Conservation (phyloP, 768 basidiomycete genomes). For the Cystofilobasidium capitatum region DNA sequence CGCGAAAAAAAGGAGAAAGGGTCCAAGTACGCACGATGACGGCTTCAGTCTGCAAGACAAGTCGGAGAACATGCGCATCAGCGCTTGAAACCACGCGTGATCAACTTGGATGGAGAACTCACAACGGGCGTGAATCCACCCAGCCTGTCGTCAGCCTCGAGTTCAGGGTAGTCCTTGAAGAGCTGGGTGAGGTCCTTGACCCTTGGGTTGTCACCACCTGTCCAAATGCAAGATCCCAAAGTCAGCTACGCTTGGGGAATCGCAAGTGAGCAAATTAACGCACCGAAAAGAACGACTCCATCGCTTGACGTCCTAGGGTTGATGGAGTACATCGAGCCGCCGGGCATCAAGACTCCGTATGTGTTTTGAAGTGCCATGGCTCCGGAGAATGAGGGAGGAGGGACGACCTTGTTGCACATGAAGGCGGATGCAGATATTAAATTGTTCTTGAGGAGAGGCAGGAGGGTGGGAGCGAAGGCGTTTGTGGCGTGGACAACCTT, state of each 20-base stretch:
- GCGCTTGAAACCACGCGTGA: too few species aligned
- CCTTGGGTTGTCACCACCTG: conserved; percentile 7
- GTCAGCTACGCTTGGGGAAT: neutral
- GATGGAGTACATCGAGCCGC: conserved; percentile 6
- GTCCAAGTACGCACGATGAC: conserved; percentile 6
- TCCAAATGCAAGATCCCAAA: neutral
- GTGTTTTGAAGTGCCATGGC: neutral
- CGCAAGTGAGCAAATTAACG: neutral
- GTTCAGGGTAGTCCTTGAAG: neutral
- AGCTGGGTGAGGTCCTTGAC: neutral
- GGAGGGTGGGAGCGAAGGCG: conserved; percentile 63
- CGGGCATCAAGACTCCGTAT: conserved; percentile 6
- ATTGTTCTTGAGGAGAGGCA: conserved; percentile 51
- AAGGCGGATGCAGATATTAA: neutral
- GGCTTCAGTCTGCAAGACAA: too few species aligned
- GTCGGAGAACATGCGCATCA: too few species aligned
- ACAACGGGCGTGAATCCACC: conserved; percentile 2
- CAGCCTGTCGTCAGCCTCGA: conserved; percentile 8
- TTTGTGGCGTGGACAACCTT: conserved; percentile 81
- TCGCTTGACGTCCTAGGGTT: conserved; percentile 1
- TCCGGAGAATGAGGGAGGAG: conserved; percentile 10
- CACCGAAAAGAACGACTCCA: conserved; percentile 7
- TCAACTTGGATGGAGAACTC: too few species aligned
- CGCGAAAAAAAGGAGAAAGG: neutral
- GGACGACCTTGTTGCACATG: conserved; percentile 6